These are phyloP conservation scores for Furcasterigmium furcatum DNA, from an alignment of 2,329 filamentous ascomycete species.

Conservation along the genomic window DNA sequence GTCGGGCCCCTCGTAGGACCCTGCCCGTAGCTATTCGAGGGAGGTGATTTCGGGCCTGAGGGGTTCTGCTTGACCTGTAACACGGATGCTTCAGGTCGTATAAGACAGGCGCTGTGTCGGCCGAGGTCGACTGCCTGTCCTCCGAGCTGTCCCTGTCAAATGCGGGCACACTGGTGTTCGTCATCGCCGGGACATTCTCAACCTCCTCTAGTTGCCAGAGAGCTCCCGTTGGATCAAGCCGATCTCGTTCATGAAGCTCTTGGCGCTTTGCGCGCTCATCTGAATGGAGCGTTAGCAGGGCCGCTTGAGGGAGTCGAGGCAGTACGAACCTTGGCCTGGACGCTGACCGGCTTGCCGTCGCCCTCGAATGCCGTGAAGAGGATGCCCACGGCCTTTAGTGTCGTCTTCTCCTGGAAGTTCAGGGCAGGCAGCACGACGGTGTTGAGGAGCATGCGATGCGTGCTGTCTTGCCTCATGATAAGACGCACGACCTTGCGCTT, in stretches of 20 bases:
- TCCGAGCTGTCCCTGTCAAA: no score
- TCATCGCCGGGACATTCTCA: no score
- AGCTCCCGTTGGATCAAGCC: slow-evolving; percentile 48
- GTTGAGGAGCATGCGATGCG: slow-evolving; percentile 83
- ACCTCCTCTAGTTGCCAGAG: slow-evolving; percentile 29
- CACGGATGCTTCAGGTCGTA: no score
- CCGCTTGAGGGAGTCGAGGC: background rate
- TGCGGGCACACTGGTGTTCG: no score
- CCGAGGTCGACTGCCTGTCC: no score
- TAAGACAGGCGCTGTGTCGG: no score
- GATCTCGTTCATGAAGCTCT: slow-evolving; percentile 47
- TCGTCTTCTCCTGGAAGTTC: slow-evolving; percentile 74
- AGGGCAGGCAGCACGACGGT: slow-evolving; percentile 75
- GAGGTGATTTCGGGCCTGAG: no score
- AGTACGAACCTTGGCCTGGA: slow-evolving; percentile 56
- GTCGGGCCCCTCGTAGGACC: no score
- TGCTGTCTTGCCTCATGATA: slow-evolving; percentile 89
- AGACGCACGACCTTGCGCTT: slow-evolving; percentile 59
- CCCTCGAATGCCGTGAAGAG: slow-evolving; percentile 63
- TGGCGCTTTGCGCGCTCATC: slow-evolving; percentile 53
- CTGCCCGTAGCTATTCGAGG: no score
- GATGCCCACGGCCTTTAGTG: slow-evolving; percentile 67
- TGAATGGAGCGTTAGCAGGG: slow-evolving; percentile 18
- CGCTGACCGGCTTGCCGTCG: slow-evolving; percentile 51
- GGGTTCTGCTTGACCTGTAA: no score